These are phyloP conservation scores for Paracoccidioides brasiliensis DNA, from an alignment of 2,329 filamentous ascomycete genomes.

Conservation along the genomic window DNA sequence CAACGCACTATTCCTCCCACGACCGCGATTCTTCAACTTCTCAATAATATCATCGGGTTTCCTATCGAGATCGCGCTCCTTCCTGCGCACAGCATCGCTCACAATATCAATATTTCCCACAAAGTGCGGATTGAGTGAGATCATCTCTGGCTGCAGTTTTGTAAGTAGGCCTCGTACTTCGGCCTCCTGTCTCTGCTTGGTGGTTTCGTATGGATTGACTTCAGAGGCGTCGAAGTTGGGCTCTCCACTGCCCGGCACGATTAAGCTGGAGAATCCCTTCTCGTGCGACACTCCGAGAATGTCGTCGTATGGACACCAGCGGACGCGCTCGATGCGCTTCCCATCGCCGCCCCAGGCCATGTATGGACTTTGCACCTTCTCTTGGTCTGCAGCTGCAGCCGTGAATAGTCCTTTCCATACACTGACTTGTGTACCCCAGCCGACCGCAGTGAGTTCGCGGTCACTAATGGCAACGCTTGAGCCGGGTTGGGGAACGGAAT, in stretches of 20 bases:
- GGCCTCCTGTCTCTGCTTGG: slow-evolving; percentile 79
- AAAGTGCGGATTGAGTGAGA: slow-evolving; percentile 82
- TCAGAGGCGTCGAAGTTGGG: slow-evolving; percentile 92
- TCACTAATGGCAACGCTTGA: slow-evolving; percentile 81
- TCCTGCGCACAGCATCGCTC: slow-evolving; percentile 61
- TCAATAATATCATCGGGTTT: slow-evolving; percentile 47
- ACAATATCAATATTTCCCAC: slow-evolving; percentile 77
- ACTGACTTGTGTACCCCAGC: slow-evolving; percentile 78
- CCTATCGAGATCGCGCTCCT: slow-evolving; percentile 67
- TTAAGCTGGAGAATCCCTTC: slow-evolving; percentile 73
- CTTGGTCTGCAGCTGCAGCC: slow-evolving; percentile 55
- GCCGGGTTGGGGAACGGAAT: slow-evolving; percentile 71
- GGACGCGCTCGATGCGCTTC: slow-evolving; percentile 62
- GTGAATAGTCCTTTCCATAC: slow-evolving; percentile 87
- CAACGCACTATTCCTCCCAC: slow-evolving; percentile 80
- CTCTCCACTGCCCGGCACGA: slow-evolving; percentile 91
- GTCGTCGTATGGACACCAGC: slow-evolving; percentile 94
- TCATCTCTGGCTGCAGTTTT: slow-evolving; percentile 95
- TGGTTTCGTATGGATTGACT: slow-evolving; percentile 86
- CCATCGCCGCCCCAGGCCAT: slow-evolving; percentile 88
- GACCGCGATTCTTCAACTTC: slow-evolving; percentile 58
- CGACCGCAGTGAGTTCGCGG: slow-evolving; percentile 71
- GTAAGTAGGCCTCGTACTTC: slow-evolving; percentile 85
- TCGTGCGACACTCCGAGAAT: slow-evolving; percentile 75
- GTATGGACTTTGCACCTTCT: slow-evolving; percentile 77